Percentiles rank a stretch among this genome's conserved stretches.
Conservation (phyloP, 345 rosid genomes). For the Eucalyptus globulus region DNA sequence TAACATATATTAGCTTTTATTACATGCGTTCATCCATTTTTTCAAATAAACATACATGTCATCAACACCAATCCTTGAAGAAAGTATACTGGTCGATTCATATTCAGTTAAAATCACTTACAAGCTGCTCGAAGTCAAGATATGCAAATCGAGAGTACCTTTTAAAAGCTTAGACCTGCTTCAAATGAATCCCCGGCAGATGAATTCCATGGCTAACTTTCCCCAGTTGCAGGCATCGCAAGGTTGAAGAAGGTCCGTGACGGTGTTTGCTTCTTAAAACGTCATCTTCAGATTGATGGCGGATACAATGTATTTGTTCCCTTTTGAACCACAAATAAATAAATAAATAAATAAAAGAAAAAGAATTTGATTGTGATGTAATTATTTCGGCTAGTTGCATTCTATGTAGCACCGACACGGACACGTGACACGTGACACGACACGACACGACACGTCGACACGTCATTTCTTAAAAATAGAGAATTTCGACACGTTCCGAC, state of each 20-base stretch:
- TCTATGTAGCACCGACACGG: no score
- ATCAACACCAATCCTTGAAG: not conserved
- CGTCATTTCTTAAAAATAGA: no score
- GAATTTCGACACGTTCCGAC: no score
- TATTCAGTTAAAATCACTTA: not conserved
- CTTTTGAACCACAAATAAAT: not conserved
- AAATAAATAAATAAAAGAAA: no score
- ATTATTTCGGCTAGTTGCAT: not conserved
- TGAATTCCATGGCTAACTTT: not conserved
- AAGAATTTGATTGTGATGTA: not conserved
- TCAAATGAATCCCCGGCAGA: not conserved
- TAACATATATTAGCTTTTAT: not conserved
- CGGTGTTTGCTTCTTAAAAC: not conserved
- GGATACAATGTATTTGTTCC: not conserved
- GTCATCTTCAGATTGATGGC: not conserved
- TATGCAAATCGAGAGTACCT: not conserved
- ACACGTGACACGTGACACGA: no score
- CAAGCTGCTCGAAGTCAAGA: not conserved
- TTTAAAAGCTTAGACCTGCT: not conserved
- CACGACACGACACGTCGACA: no score
- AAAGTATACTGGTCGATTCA: not conserved
- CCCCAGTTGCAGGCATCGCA: not conserved
- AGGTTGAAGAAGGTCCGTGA: not conserved
- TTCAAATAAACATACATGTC: not conserved
- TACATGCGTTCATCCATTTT: not conserved